Conservation (phyloP, 106 monocot species). For the Posidonia australis region DNA sequence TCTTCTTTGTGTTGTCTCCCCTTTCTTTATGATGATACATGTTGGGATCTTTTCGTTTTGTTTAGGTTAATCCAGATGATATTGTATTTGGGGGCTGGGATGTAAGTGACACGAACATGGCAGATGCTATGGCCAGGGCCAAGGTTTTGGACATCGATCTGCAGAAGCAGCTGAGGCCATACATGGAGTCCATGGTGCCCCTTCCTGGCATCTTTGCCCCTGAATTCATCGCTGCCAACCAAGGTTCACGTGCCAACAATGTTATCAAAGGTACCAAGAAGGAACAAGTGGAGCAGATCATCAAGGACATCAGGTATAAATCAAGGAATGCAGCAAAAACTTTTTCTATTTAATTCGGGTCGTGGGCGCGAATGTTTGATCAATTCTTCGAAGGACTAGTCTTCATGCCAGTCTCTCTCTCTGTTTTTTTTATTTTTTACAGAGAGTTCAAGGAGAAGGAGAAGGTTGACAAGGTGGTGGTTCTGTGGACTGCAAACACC, state of each 20-base stretch:
- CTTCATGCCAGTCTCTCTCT: too few relatives aligned
- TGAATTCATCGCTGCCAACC: constrained; percentile 95
- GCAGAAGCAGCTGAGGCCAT: constrained; percentile 94
- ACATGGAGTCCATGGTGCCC: constrained; percentile 94
- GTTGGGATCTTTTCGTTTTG: background rate
- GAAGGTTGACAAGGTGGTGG: constrained; percentile 90
- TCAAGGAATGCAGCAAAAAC: background rate
- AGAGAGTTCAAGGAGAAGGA: constrained; percentile 95
- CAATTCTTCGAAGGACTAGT: background rate
- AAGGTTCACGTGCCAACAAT: constrained; percentile 76
- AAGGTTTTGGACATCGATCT: constrained; percentile 96
- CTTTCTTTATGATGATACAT: background rate
- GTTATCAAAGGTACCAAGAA: constrained; percentile 80
- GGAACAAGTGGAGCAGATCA: constrained; percentile 70
- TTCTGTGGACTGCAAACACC: constrained; percentile 96
- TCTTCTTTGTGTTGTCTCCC: background rate
- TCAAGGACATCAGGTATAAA: constrained; percentile 83
- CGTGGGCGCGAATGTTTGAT: background rate
- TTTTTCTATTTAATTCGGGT: background rate
- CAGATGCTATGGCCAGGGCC: constrained; percentile 85
- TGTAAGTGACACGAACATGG: constrained; percentile 86
- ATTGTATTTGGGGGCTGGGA: constrained; percentile 96
- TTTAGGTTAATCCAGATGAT: constrained; percentile 88
- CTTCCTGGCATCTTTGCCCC: constrained; percentile 83
- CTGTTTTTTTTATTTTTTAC: background rate